Conservation (phyloP, 1,139 yeast species). For the Debaryomyces fabryi region DNA sequence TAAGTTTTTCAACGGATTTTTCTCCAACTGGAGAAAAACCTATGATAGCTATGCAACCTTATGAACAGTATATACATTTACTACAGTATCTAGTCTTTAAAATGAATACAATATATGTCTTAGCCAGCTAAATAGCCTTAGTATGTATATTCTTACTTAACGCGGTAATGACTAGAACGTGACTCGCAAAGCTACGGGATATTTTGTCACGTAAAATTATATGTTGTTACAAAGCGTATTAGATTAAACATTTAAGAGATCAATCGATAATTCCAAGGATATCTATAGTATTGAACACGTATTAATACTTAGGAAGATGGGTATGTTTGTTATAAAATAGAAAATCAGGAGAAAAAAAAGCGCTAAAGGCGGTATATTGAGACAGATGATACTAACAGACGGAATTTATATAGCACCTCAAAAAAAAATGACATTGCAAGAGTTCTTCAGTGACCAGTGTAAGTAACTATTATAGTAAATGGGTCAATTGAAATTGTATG, state of each 20-base stretch:
- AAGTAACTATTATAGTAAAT: conserved; percentile 26
- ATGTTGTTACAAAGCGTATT: background rate
- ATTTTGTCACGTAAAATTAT: conserved; percentile 7
- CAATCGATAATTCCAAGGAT: conserved; percentile 6
- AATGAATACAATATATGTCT: background rate
- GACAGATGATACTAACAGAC: conserved; percentile 16
- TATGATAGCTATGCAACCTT: conserved; percentile 24
- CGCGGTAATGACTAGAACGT: conserved; percentile 5
- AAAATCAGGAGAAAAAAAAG: background rate
- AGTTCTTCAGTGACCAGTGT: conserved; percentile 56
- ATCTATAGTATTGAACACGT: conserved; percentile 1
- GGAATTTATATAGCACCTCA: conserved; percentile 28
- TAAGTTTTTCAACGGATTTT: conserved; percentile 65
- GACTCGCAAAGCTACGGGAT: conserved; percentile 8
- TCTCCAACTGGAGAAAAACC: conserved; percentile 54
- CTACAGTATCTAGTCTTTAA: background rate
- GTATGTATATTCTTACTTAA: background rate
- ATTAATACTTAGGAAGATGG: conserved; percentile 5
- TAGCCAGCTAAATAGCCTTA: background rate
- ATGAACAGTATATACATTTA: background rate
- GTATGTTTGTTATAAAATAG: conserved; percentile 2
- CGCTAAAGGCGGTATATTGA: background rate
- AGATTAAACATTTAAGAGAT: conserved; percentile 1
- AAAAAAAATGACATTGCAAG: conserved; percentile 56
- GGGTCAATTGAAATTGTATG: background rate